Evolutionary conservation across 768 basidiomycete species (phyloP).

Genomic region (Lenzites betulinus): DNA sequence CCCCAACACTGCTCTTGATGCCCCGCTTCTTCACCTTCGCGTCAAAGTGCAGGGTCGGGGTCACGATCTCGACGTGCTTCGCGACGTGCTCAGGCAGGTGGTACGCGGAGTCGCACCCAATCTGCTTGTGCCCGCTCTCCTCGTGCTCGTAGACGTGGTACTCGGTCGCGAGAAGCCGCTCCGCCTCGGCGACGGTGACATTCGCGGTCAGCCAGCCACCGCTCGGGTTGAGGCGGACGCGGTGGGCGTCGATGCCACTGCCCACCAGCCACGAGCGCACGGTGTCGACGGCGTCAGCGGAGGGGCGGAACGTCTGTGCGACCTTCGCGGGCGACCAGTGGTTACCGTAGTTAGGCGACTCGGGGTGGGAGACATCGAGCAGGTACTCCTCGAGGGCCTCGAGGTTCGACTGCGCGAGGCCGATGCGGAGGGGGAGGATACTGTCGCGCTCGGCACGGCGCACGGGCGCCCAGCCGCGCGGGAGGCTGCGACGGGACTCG

Average conservation of each 20-base stretch:
- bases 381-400: conserved; percentile 47
- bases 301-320: conserved; percentile 48
- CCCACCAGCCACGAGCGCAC: conserved; percentile 48
- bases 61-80: conserved; percentile 63
- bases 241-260: conserved; percentile 41
- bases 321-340: conserved; percentile 50
- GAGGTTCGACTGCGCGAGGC: conserved; percentile 49
- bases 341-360: conserved; percentile 50
- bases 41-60: conserved; percentile 72
- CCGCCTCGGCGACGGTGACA: conserved; percentile 47
- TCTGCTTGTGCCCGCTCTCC: conserved; percentile 49
- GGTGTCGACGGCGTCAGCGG: conserved; percentile 40
- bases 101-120: conserved; percentile 61
- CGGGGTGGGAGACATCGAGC: conserved; percentile 51
- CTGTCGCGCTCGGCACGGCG: conserved; percentile 39
- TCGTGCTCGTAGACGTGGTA: conserved; percentile 54
- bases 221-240: conserved; percentile 41
- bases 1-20: conserved; percentile 10
- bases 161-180: conserved; percentile 45
- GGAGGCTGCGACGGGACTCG: conserved; percentile 9
- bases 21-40: conserved; percentile 27
- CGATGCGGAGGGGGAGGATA: conserved; percentile 50
- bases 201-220: conserved; percentile 49
- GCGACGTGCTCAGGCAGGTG: conserved; percentile 61
- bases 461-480: conserved; percentile 42